Percentiles rank a stretch among this genome's conserved stretches.
Conservation (phyloP, 352 stramenopile species). For the Peronospora farinosa region DNA sequence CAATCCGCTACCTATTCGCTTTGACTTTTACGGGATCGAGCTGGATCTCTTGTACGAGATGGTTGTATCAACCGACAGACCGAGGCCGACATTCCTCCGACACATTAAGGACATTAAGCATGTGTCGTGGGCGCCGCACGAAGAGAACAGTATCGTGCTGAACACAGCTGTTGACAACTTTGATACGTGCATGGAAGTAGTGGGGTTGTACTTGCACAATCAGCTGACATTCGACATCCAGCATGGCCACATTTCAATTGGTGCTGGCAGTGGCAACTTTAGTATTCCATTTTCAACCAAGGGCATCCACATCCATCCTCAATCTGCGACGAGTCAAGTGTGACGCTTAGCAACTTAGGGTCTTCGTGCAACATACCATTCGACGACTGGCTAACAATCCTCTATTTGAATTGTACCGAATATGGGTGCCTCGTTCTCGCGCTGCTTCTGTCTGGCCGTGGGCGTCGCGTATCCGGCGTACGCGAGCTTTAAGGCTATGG, state of each 20-base stretch:
- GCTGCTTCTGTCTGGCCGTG: conserved; percentile 43
- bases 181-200: conserved; percentile 52
- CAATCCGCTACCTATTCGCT: conserved; percentile 75
- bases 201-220: conserved; percentile 61
- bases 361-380: conserved; percentile 4
- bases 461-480: conserved; percentile 63
- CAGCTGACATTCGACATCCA: conserved; percentile 62
- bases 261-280: conserved; percentile 56
- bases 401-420: neutral
- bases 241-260: conserved; percentile 49
- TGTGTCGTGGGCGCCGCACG: conserved; percentile 53
- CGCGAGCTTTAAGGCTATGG: conserved; percentile 71
- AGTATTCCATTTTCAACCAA: conserved; percentile 63
- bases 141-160: conserved; percentile 62
- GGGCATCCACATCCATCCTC: conserved; percentile 61
- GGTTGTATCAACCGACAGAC: conserved; percentile 3
- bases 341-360: conserved; percentile 19
- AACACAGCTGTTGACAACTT: conserved; percentile 49
- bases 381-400: conserved; percentile 7
- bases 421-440: conserved; percentile 54
- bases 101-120: conserved; percentile 47
- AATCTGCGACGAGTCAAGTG: conserved; percentile 1
- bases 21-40: conserved; percentile 61
- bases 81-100: conserved; percentile 30
- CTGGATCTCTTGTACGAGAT: conserved; percentile 67